A percentile compares a stretch with the other conserved stretches of the same genome.
These are phyloP conservation scores for Leishmania mexicana DNA, from an alignment of 208 protist species.

Conservation along the genomic window DNA sequence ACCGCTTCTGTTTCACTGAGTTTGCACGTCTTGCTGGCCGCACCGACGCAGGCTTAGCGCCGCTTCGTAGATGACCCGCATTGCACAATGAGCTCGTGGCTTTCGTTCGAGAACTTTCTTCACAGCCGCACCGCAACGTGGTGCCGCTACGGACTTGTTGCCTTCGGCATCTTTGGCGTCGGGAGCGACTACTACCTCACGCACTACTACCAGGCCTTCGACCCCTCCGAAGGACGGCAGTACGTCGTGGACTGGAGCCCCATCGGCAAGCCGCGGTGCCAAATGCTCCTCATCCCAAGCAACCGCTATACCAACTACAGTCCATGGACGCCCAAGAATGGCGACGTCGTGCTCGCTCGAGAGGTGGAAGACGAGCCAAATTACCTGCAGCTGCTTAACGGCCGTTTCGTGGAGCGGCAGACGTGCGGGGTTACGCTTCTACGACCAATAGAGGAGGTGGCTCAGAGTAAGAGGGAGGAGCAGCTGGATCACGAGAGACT, in stretches of 20 bases:
- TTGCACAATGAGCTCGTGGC: slow-evolving; percentile 77
- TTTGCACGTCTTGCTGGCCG: background rate
- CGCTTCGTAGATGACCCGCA: background rate
- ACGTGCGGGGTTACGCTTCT: slow-evolving; percentile 78
- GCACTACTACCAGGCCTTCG: slow-evolving; percentile 83
- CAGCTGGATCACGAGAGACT: slow-evolving; percentile 17
- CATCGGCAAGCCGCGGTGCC: slow-evolving; percentile 72
- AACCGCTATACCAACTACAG: slow-evolving; percentile 86
- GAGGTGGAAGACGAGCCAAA: slow-evolving; percentile 62
- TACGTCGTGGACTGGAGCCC: slow-evolving; percentile 83
- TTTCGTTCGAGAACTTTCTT: slow-evolving; percentile 73
- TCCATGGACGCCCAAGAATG: slow-evolving; percentile 85
- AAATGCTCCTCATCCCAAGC: slow-evolving; percentile 78
- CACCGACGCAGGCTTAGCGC: background rate
- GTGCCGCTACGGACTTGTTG: slow-evolving; percentile 61
- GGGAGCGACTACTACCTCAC: slow-evolving; percentile 84
- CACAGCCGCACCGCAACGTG: slow-evolving; percentile 59
- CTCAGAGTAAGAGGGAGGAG: slow-evolving; percentile 17
- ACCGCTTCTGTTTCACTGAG: background rate
- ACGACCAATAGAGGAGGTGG: slow-evolving; percentile 60
- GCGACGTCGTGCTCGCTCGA: slow-evolving; percentile 79
- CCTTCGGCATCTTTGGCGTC: slow-evolving; percentile 66
- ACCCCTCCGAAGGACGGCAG: slow-evolving; percentile 47
- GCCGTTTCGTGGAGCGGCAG: slow-evolving; percentile 79
- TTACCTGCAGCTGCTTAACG: slow-evolving; percentile 84